These are phyloP conservation scores for Leccinum subatratum DNA, from an alignment of 1,284 basidiomycete species.

Conservation along the genomic window DNA sequence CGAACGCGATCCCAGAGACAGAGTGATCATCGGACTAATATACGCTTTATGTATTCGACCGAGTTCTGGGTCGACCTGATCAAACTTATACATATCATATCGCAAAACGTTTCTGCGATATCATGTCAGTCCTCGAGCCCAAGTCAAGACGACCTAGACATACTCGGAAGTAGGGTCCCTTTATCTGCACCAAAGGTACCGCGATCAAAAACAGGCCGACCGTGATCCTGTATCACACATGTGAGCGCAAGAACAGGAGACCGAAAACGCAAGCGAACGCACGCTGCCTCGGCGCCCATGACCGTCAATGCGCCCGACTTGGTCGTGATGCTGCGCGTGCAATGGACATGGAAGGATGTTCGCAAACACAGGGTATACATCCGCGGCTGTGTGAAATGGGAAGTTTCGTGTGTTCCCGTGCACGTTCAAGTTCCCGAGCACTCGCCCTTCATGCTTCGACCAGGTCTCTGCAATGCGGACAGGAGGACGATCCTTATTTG, in stretches of 20 bases:
- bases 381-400: not conserved
- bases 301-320: constrained; percentile 45
- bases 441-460: not conserved
- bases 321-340: constrained; percentile 23
- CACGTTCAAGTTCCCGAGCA: not conserved
- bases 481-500: not conserved
- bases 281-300: constrained; percentile 50
- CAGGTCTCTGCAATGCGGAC: not conserved
- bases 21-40: not conserved
- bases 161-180: constrained; percentile 36
- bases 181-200: constrained; percentile 28
- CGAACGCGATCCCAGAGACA: not conserved
- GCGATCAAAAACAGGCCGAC: constrained; percentile 44
- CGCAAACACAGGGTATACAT: not conserved
- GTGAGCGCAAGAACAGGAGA: not conserved
- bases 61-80: not conserved
- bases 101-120: constrained; percentile 20
- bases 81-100: constrained; percentile 11
- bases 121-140: not conserved
- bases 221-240: constrained; percentile 33
- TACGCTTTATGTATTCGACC: not conserved
- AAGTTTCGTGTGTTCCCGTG: not conserved
- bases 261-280: constrained; percentile 15
- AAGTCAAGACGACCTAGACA: constrained; percentile 23
- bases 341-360: no score